Base-by-base conservation (phyloP, 495 filamentous ascomycete species). In the Neurospora hispaniola region DNA sequence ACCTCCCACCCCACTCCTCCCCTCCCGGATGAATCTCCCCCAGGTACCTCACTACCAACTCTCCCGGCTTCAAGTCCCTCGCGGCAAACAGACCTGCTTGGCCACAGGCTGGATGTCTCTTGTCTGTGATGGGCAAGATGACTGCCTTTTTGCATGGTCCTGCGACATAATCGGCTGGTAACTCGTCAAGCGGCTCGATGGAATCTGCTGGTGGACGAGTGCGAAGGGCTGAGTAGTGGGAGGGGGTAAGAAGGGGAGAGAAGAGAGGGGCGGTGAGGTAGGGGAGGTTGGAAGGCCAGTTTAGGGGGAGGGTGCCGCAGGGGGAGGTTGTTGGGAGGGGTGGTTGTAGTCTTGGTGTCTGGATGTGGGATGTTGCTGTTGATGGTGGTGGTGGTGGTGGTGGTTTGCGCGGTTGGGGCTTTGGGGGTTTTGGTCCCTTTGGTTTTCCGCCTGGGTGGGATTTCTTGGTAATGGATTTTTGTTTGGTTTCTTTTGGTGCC, bases 21-120 rank as follows among this genome's bases (percentile, higher is more conserved):
- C 27, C 54, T 1, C 84, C 82, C 18, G 75, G 72, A 78, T 92
- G 90, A 14, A 89, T 80, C 43, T 84, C 82, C 10, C 91, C 91
- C 7, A 91, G 79, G 75, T 94, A 94, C n/a, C 88, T 85, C 7
- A 91, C 74, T 62, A 94, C 85, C 46, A 91, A 84, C 2, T 84
- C 80, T 40, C 84, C 86, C 0, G 91, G 88, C 23, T 77, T 73
- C 6, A 94, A 85, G 70, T 85, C 78, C 11, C 81, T 81, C 3
- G 86, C 79, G 7, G 91, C 89, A 76, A 92, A 92, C 39, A 94
- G 86, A 0, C 91, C 91, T 54, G 76, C 77, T 78, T 94, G 91
- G 41, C 86, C 86, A 75, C 80, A 69, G 4, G 91, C 91, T 1
- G 91, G 91, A 74, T 94, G 89, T 2, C 80, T 35, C 2, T 85